These are phyloP conservation scores for Dictyophora rubrovolvata DNA, from an alignment of 768 basidiomycete species.

Conservation along the genomic window DNA sequence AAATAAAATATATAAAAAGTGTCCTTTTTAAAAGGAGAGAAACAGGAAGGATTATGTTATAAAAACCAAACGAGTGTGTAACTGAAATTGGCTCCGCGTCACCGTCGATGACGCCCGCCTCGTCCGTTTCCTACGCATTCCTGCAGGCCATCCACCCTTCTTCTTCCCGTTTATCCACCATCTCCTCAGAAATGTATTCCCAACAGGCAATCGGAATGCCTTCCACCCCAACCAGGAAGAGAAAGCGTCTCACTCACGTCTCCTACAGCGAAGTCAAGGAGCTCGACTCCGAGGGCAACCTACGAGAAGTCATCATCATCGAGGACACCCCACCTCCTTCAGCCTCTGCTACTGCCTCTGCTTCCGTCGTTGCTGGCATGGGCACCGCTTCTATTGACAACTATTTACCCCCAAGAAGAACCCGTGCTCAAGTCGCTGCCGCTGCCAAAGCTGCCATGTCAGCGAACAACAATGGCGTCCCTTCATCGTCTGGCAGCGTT, in stretches of 20 bases:
- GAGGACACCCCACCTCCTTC: slow-evolving; percentile 79
- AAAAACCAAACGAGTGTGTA: background rate
- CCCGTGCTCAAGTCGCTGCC: slow-evolving; percentile 76
- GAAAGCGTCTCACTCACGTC: slow-evolving; percentile 70
- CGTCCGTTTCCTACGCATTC: slow-evolving; percentile 9
- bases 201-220: slow-evolving; percentile 9
- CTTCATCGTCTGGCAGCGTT: slow-evolving; percentile 42
- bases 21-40: background rate
- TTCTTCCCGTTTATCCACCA: background rate
- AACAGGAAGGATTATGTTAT: background rate
- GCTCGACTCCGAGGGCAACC: slow-evolving; percentile 64
- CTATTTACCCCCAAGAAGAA: slow-evolving; percentile 68
- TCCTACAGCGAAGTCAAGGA: slow-evolving; percentile 85
- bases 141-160: slow-evolving; percentile 8
- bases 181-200: slow-evolving; percentile 5
- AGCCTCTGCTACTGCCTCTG: slow-evolving; percentile 35
- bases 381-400: slow-evolving; percentile 2
- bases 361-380: slow-evolving; percentile 47
- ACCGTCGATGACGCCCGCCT: slow-evolving; percentile 10
- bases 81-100: slow-evolving; percentile 6
- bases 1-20: no score
- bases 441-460: slow-evolving; percentile 68
- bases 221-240: slow-evolving; percentile 41
- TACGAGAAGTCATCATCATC: slow-evolving; percentile 85
- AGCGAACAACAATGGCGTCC: slow-evolving; percentile 18